Evolutionary conservation across 148 eudicot genomes (phyloP), one percentile per base, ranked within the genome.

Genomic region (Simmondsia chinensis): DNA sequence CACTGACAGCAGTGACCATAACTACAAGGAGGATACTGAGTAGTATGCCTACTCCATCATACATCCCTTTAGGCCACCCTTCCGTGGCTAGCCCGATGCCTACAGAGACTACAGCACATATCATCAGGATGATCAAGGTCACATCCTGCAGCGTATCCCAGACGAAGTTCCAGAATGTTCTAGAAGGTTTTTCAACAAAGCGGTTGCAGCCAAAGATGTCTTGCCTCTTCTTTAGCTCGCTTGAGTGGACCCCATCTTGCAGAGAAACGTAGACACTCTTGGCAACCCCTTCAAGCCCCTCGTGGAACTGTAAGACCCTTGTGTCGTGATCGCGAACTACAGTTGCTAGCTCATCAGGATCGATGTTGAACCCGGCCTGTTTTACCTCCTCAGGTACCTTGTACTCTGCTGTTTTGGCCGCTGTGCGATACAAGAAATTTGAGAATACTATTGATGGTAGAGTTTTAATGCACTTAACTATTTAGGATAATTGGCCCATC

Each of bases 121-220:
- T 71, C 66, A 82, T 66, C 26, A 87, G 84, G 7, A 87, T 79
- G 30, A 82, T 75, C 2, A 87, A 56, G 20, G 96, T 87, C 13
- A 82, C 38, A 33, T 87, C 96, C 25, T 87, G 96, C 22, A 87
- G 39, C 11, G 96, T 82, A 1, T 87, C 96, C 96, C 96, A 87
- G 1, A 82, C 71, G 42, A 79, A 87, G 73, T 57, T 69, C 64
- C 58, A 69, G 34, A 87, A 74, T 7, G 71, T 67, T 23, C 66
- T 78, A 3, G 74, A 25, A 23, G 77, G 82, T 39, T 82, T 87
- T 58, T 82, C 96, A 0, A 41, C 37, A 17, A 68, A 75, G 16
- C 43, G 63, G 39, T 87, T 87, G 17, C 22, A 44, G 2, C 96
- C 96, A 50, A 52, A 87, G 13, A 79, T 43, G 27, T 57, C 23